These are phyloP conservation scores for Rauvolfia tetraphylla DNA, from an alignment of 257 asterid species.

Conservation along the genomic window DNA sequence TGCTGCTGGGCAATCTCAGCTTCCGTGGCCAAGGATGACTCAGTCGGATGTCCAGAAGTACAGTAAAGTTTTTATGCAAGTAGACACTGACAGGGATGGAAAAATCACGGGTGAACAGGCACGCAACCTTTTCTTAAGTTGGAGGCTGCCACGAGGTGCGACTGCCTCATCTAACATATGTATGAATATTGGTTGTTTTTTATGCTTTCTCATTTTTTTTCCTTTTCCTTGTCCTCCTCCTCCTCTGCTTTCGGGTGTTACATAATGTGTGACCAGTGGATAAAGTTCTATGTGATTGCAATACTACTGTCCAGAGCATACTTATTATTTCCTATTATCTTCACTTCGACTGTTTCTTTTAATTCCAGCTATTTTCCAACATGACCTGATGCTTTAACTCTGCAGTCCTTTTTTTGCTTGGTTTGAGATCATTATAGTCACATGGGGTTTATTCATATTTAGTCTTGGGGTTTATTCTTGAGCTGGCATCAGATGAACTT, in stretches of 20 bases:
- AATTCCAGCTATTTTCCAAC: not conserved
- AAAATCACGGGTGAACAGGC: constrained; percentile 94
- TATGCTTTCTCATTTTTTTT: not conserved
- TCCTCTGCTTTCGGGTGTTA: not conserved
- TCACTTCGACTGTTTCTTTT: not conserved
- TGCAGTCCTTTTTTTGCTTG: too few relatives aligned
- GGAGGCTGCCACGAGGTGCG: constrained; percentile 91
- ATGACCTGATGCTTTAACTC: not conserved
- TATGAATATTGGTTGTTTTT: not conserved
- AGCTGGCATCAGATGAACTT: not conserved
- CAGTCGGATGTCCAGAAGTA: constrained; percentile 83
- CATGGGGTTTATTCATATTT: not conserved
- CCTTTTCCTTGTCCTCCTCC: not conserved
- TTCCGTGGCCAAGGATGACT: constrained; percentile 89
- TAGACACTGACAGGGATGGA: constrained; percentile 92
- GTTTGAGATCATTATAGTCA: not conserved
- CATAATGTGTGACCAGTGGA: not conserved
- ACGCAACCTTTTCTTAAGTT: constrained; percentile 85
- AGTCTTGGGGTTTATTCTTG: not conserved
- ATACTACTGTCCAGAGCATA: not conserved
- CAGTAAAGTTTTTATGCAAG: constrained; percentile 81
- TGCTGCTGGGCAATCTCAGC: constrained; percentile 44
- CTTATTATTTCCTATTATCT: not conserved
- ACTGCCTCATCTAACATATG: constrained; percentile 9
- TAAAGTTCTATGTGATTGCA: not conserved